Percentiles rank a stretch among this genome's conserved stretches.
Conservation (phyloP, 805 yeast species). For the Cyberlindnera petersonii region DNA sequence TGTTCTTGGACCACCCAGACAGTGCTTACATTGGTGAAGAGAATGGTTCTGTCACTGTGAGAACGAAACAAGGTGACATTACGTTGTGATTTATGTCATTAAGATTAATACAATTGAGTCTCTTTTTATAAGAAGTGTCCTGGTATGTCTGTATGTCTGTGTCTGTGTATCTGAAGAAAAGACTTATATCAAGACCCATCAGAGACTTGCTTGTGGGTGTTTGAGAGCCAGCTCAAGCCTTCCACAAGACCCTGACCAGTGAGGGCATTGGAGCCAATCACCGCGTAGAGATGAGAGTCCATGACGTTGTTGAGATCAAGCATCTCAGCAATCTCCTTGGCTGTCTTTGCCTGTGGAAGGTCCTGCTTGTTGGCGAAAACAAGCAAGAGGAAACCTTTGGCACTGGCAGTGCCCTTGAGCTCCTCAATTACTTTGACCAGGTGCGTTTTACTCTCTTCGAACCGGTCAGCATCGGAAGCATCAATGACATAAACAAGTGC, state of each 20-base stretch:
- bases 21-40: constrained; percentile 88
- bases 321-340: constrained; percentile 76
- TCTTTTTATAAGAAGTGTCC: too few relatives aligned
- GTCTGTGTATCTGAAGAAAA: background rate
- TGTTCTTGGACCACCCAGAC: constrained; percentile 66
- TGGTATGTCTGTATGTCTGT: background rate
- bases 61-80: constrained; percentile 27
- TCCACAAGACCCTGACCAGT: constrained; percentile 89
- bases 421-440: constrained; percentile 75
- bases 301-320: constrained; percentile 56
- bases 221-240: constrained; percentile 81
- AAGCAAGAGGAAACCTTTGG: constrained; percentile 71
- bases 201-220: constrained; percentile 40
- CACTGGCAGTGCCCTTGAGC: constrained; percentile 47
- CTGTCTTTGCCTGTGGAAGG: constrained; percentile 83
- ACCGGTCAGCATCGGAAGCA: constrained; percentile 64
- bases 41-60: constrained; percentile 54
- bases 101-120: background rate
- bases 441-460: constrained; percentile 76
- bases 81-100: constrained; percentile 1
- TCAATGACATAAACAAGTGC: constrained; percentile 91
- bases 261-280: constrained; percentile 84
- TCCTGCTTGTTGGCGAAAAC: constrained; percentile 95
- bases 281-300: constrained; percentile 75
- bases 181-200: background rate